Base-by-base conservation (phyloP, 2,329 filamentous ascomycete genomes). In the Teratosphaeria gauchensis region DNA sequence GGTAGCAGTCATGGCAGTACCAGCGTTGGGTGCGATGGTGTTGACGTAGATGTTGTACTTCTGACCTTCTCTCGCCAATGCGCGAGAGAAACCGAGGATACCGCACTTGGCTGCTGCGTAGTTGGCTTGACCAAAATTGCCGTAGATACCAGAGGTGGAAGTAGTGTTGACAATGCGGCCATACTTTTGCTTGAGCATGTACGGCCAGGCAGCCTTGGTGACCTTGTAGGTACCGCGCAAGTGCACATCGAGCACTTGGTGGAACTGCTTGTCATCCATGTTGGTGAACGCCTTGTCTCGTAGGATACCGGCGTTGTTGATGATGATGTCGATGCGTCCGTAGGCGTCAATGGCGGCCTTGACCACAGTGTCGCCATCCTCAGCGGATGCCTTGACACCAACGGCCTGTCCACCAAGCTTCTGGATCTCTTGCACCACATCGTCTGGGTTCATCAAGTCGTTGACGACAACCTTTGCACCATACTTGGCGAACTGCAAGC, bases 21-120 rank as follows among this genome's bases (percentile, higher is more conserved):
- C 94, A 46, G 94, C 94, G 71, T 97, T 99, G 66, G 94, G 94
- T 28, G 94, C 94, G 70, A 99, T 96, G 59, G 92, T 96, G 82
- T 99, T 99, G 75, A 96, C 90, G 69, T 85, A 91, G 75, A 99
- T 97, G 81, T 96, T 96, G 82, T 99, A 91, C 81, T 97, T 97
- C 71, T 84, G 83, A 68, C 94, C 94, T 78, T 99, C 94, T 55
- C 94, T 82, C 56, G 94, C 94, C 58, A 99, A 84, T 55, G 94
- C 90, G 67, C 91, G 89, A 48, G 92, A 96, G 80, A 99, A 90
- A 62, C 94, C 94, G 51, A 99, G 86, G 65, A 99, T 97, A 77
- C 90, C 94, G 66, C 63, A 73, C 64, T 75, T 76, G 48, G 76
- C 72, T 53, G 92, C 90, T 62, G 94, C 84, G 75, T 99, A 99